Evolutionary conservation across 768 basidiomycete species (phyloP), one percentile per base, ranked within the genome.

Genomic region (Boletus rubroflammeus): DNA sequence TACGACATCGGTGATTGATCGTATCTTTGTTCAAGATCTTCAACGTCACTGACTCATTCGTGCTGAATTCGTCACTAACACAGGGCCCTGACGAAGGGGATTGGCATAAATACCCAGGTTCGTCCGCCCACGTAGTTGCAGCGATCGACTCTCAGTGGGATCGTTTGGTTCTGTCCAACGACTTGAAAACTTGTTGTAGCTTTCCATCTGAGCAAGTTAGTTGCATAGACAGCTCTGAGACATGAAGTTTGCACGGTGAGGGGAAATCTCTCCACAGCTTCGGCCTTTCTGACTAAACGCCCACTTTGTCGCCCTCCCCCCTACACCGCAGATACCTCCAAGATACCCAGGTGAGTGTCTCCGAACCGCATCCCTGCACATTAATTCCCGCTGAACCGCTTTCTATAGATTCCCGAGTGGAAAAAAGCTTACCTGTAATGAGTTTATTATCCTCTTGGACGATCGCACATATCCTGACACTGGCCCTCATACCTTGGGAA

Each of bases 181-280:
- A 46, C 23, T 35, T 43, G 25, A 28, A 47, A n/a, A n/a, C n/a
- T 17, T 36, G 35, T 9, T 38, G 4, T 38, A 9, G 36, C 36
- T 9, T 40, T 21, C 23, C 34, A 31, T 50, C 48, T 6, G 19
- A 38, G 26, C 45, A 43, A 43, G 41, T 45, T 29, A 14, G 43
- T 40, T 52, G 19, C 21, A 46, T 46, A 38, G 13, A 25, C 14
- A 14, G 15, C 38, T 13, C 21, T 47, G 17, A 45, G 50, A 36
- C 57, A 84, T 85, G 83, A 84, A 84, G 62, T 85, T 84, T 73
- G 81, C 80, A 60, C 73, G 75, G 83, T 83, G 48, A 60, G 75
- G 65, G 9, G 8, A 11, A 13, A 21, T 46, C 32, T 43, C 15
- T 26, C 3, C 25, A 4, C 31, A 3, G 6, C 21, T 11, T 28